phyloP scores from a whole-genome alignment of 2,329 filamentous ascomycete genomes.

The Keithomyces neogunnii region DNA sequence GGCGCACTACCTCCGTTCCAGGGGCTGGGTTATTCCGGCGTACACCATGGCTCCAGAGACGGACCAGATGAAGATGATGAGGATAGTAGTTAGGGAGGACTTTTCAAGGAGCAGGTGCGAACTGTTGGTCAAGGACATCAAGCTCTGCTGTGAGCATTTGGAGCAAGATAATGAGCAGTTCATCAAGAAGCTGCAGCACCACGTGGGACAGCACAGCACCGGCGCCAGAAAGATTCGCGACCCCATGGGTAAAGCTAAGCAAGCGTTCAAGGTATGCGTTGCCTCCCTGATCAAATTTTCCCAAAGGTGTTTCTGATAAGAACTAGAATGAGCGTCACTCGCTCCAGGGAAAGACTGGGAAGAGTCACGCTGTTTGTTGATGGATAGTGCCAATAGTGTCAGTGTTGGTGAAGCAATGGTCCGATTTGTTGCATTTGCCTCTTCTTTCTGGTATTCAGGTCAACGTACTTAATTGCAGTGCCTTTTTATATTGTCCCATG shows the following conservation, averaged over 20 bases:
- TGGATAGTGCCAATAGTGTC: not conserved
- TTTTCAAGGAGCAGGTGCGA: slow-evolving; percentile 80
- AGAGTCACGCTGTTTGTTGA: slow-evolving; percentile 82
- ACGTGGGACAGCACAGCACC: not conserved
- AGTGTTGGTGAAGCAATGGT: too few species aligned
- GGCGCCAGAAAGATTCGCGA: slow-evolving; percentile 30
- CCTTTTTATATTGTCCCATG: too few species aligned
- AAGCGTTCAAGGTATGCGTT: slow-evolving; percentile 43
- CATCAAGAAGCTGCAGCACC: slow-evolving; percentile 34
- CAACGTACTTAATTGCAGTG: too few species aligned
- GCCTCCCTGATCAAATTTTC: not conserved
- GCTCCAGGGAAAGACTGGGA: slow-evolving; percentile 80
- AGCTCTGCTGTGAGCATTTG: slow-evolving; percentile 63
- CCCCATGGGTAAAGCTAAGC: slow-evolving; percentile 41
- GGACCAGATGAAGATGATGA: slow-evolving; percentile 77
- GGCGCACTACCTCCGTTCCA: slow-evolving; percentile 76
- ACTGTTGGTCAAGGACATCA: slow-evolving; percentile 67
- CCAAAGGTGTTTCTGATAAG: not conserved
- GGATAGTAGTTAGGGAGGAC: slow-evolving; percentile 87
- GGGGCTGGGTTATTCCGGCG: slow-evolving; percentile 89
- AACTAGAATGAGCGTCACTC: slow-evolving; percentile 68
- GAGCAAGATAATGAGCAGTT: slow-evolving; percentile 59
- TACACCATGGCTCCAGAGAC: slow-evolving; percentile 96
- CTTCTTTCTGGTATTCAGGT: too few species aligned
- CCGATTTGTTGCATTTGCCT: too few species aligned